These are phyloP conservation scores for Fusarium neocosmosporiellum DNA, from an alignment of 2,329 filamentous ascomycete genomes.

Conservation along the genomic window DNA sequence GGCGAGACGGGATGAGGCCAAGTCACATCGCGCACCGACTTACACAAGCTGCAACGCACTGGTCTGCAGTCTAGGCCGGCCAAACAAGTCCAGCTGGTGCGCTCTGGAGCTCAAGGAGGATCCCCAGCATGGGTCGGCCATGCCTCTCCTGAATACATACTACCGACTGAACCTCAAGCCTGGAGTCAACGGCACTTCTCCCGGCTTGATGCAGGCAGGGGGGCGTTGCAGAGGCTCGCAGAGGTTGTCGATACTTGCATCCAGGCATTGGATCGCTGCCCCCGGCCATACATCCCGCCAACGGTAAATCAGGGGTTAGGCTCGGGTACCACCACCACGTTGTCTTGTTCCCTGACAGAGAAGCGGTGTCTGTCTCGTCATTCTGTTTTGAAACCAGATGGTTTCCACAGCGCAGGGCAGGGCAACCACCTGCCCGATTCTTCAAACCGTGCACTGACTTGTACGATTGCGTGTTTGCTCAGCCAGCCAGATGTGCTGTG, in stretches of 20 bases:
- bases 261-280: not conserved
- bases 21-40: constrained; percentile 16
- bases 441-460: not conserved
- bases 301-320: constrained; percentile 6
- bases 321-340: not conserved
- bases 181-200: not conserved
- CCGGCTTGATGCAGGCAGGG: not conserved
- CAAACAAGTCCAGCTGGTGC: constrained; percentile 10
- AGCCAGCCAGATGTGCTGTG: constrained; percentile 1
- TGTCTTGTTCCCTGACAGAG: not conserved
- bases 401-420: not conserved
- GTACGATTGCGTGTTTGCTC: not conserved
- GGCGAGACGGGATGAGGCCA: constrained; percentile 20
- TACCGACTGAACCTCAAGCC: not conserved
- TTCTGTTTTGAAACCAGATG: constrained; percentile 2
- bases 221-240: not conserved
- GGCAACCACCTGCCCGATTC: not conserved
- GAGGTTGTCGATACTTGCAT: not conserved
- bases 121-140: not conserved
- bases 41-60: constrained; percentile 1
- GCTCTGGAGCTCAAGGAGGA: not conserved
- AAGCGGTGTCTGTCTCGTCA: constrained; percentile 2
- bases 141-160: not conserved
- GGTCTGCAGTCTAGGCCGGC: constrained; percentile 28
- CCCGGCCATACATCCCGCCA: not conserved